Conservation (phyloP, 768 basidiomycete species). For the Austroboletus festivus region DNA sequence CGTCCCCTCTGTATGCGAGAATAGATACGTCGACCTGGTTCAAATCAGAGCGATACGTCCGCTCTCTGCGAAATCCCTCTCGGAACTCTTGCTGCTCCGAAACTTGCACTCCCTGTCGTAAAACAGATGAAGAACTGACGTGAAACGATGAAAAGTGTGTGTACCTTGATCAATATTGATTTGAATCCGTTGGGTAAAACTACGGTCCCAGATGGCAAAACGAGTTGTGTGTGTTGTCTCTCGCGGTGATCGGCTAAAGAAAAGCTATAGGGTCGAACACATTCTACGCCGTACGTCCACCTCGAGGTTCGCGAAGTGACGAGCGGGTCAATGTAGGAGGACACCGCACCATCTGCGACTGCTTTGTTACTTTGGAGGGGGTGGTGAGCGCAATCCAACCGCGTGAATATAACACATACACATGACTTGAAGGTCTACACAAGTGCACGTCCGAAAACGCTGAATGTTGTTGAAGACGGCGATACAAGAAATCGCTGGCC, state of each 20-base stretch:
- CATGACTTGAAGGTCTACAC: slow-evolving; percentile 46
- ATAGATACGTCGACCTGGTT: not conserved
- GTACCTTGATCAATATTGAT: slow-evolving; percentile 36
- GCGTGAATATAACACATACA: slow-evolving; percentile 34
- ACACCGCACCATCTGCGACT: slow-evolving; percentile 48
- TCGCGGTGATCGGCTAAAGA: slow-evolving; percentile 35
- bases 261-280: slow-evolving; percentile 25
- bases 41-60: not conserved
- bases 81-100: slow-evolving; percentile 21
- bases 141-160: fast-evolving
- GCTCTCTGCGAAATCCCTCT: not conserved
- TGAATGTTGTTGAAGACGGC: slow-evolving; percentile 37
- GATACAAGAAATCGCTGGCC: slow-evolving; percentile 45
- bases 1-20: slow-evolving; percentile 17
- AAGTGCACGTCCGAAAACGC: slow-evolving; percentile 37
- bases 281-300: slow-evolving; percentile 37
- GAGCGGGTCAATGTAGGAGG: slow-evolving; percentile 42
- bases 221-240: slow-evolving; percentile 25
- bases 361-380: slow-evolving; percentile 37
- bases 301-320: slow-evolving; percentile 43
- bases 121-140: not conserved
- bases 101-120: slow-evolving; percentile 13
- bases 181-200: slow-evolving; percentile 34
- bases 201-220: slow-evolving; percentile 25
- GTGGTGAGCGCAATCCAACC: not conserved